Evolutionary conservation across 495 filamentous ascomycete genomes (phyloP).

Genomic region (Xylaria castorea): DNA sequence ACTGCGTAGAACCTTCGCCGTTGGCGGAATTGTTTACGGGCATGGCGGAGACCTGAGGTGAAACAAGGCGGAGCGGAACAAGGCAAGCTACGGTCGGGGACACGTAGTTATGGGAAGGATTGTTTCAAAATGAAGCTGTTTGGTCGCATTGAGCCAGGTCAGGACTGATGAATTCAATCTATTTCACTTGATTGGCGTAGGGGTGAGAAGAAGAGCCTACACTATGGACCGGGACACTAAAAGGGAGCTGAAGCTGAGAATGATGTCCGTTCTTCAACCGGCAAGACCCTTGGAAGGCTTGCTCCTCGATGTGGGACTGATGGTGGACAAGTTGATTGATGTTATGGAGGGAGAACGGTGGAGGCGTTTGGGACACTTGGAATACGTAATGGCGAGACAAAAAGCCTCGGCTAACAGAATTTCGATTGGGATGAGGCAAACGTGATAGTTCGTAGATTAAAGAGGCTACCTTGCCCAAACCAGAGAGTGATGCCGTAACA

Average conservation of each 20-base stretch:
- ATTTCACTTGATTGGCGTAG: not conserved
- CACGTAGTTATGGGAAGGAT: not conserved
- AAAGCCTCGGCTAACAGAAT: not conserved
- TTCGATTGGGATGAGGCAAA: not conserved
- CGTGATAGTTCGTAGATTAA: not conserved
- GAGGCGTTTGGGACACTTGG: not conserved
- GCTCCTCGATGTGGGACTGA: slow-evolving; percentile 16
- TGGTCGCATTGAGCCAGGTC: slow-evolving; percentile 17
- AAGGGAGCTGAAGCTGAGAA: not conserved
- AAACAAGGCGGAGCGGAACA: not conserved
- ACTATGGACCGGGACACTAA: slow-evolving; percentile 22
- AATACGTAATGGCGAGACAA: not conserved
- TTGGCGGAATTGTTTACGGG: slow-evolving; percentile 32
- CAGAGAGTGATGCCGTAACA: not conserved
- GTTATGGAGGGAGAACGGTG: not conserved
- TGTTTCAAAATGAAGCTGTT: slow-evolving; percentile 7
- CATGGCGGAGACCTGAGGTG: slow-evolving; percentile 29
- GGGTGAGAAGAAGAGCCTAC: not conserved
- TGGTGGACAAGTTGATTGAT: not conserved
- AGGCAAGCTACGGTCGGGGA: not conserved
- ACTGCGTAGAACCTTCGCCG: slow-evolving; percentile 30
- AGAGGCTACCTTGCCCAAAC: not conserved
- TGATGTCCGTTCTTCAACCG: not conserved
- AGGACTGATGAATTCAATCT: not conserved
- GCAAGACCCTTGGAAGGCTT: slow-evolving; percentile 16